A percentile compares a stretch with the other conserved stretches of the same genome.
Conservation (phyloP, 2,329 filamentous ascomycete genomes). For the Zasmidium cellare region DNA sequence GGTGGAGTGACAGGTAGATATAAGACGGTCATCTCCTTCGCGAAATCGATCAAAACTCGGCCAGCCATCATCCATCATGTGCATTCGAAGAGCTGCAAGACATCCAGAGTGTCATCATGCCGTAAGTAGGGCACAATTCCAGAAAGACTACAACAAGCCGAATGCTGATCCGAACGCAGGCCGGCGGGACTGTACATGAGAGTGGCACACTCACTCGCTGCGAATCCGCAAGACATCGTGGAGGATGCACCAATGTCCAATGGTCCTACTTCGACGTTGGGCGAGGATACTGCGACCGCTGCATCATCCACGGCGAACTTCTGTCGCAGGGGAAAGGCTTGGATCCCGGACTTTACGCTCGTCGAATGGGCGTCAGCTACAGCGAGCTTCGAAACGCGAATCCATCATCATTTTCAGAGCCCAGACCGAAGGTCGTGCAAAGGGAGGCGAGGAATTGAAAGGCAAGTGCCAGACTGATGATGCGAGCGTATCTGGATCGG, state of each 20-base stretch:
- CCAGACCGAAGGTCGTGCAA: background rate
- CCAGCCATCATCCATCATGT: constrained; percentile 38
- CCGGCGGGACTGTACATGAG: constrained; percentile 25
- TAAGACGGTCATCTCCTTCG: background rate
- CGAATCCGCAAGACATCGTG: constrained; percentile 5
- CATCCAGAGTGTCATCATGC: constrained; percentile 23
- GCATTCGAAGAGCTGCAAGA: constrained; percentile 47
- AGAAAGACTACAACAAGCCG: too few relatives aligned
- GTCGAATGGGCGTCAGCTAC: constrained; percentile 22
- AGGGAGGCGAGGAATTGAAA: background rate
- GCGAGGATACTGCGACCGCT: constrained; percentile 27
- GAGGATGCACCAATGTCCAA: constrained; percentile 9
- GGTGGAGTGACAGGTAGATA: too few relatives aligned
- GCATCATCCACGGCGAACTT: constrained; percentile 27
- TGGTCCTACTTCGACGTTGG: constrained; percentile 23
- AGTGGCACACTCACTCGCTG: constrained; percentile 16
- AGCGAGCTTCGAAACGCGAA: constrained; percentile 22
- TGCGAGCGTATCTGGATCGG: too few relatives aligned
- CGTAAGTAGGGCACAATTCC: constrained; percentile 17
- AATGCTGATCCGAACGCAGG: constrained; percentile 11
- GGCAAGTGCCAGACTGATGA: too few relatives aligned
- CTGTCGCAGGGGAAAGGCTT: constrained; percentile 24
- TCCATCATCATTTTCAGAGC: constrained; percentile 3
- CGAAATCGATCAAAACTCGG: background rate
- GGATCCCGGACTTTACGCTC: constrained; percentile 23